Evolutionary conservation across 805 yeast species (phyloP).

Genomic region (Starmerella potacharoeniae): DNA sequence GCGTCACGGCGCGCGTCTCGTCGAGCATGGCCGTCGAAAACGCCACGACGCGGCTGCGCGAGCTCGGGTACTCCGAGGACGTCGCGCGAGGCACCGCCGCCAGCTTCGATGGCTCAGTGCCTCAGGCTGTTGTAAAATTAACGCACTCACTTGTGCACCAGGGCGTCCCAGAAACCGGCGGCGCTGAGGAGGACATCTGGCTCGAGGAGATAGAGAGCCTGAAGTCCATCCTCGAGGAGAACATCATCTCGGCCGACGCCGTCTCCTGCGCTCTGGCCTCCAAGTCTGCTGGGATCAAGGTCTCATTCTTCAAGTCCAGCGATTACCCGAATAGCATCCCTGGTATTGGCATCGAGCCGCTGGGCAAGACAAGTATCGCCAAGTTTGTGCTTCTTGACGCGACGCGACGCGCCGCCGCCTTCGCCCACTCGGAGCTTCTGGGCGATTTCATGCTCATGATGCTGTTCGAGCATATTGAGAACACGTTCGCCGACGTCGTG

Average conservation of each 20-base stretch:
- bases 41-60: slow-evolving; percentile 43
- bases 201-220: slow-evolving; percentile 62
- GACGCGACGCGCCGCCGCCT: slow-evolving; percentile 24
- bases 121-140: slow-evolving; percentile 36
- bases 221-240: slow-evolving; percentile 41
- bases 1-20: slow-evolving; percentile 32
- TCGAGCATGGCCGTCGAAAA: slow-evolving; percentile 46
- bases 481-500: slow-evolving; percentile 44
- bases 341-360: slow-evolving; percentile 48
- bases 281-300: slow-evolving; percentile 5
- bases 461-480: slow-evolving; percentile 69
- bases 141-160: slow-evolving; percentile 24
- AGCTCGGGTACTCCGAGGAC: slow-evolving; percentile 60
- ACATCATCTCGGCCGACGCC: slow-evolving; percentile 20
- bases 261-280: slow-evolving; percentile 11
- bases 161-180: slow-evolving; percentile 2
- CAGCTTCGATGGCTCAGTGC: slow-evolving; percentile 16
- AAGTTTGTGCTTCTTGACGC: slow-evolving; percentile 30
- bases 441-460: slow-evolving; percentile 64
- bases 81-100: slow-evolving; percentile 45
- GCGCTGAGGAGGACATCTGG: slow-evolving; percentile 40
- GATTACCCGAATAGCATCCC: slow-evolving; percentile 58
- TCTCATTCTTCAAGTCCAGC: slow-evolving; percentile 35
- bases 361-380: slow-evolving; percentile 23
- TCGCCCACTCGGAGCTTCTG: slow-evolving; percentile 30